Conservation (phyloP, 2,329 filamentous ascomycete species). For the Stromatinia cepivora region DNA sequence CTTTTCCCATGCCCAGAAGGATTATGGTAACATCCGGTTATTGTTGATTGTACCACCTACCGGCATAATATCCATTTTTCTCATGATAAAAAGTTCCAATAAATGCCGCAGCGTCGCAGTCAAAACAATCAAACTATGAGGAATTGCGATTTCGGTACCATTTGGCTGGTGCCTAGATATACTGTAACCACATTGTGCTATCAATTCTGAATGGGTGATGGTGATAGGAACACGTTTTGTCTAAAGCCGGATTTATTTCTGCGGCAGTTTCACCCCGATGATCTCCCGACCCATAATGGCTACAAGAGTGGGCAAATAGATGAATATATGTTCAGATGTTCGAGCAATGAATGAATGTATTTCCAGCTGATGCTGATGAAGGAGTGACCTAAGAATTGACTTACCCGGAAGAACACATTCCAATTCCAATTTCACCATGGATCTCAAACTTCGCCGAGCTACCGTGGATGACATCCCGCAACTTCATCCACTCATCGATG, state of each 20-base stretch:
- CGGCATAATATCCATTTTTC: neutral
- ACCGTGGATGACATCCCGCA: constrained; percentile 27
- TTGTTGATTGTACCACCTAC: neutral
- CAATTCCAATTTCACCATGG: constrained; percentile 1
- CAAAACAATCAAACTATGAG: neutral
- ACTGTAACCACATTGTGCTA: constrained; percentile 2
- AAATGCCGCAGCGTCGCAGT: neutral
- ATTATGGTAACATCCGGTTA: neutral
- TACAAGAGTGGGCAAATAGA: constrained; percentile 3
- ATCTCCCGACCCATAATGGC: constrained; percentile 4
- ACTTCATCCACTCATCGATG: constrained; percentile 27
- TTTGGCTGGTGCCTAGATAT: constrained; percentile 9
- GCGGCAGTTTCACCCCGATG: neutral
- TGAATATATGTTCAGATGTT: neutral
- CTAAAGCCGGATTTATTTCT: neutral
- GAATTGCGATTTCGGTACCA: neutral
- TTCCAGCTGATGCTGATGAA: neutral
- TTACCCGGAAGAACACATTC: neutral
- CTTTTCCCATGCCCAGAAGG: neutral
- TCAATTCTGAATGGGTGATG: neutral
- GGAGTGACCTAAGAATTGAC: neutral
- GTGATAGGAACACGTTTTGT: neutral
- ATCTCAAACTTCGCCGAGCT: constrained; percentile 26
- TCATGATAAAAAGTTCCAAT: neutral
- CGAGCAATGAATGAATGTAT: constrained; percentile 3